Conservation (phyloP, 1,284 basidiomycete species). For the Tilletia horrida region DNA sequence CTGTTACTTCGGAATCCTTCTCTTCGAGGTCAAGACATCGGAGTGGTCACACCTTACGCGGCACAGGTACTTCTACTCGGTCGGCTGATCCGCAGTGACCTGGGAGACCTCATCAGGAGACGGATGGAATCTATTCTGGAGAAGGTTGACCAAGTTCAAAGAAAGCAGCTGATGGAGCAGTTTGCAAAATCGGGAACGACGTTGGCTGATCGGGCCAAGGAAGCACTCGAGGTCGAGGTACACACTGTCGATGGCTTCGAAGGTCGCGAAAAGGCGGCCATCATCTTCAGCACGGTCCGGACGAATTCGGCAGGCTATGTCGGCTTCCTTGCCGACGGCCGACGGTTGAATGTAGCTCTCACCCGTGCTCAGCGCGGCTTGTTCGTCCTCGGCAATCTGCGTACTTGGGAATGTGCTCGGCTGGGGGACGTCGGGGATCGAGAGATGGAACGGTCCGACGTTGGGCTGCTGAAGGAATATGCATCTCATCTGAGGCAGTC, state of each 20-base stretch:
- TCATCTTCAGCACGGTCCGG: conserved; percentile 87
- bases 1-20: conserved; percentile 37
- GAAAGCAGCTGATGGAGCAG: conserved; percentile 2
- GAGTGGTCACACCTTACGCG: conserved; percentile 50
- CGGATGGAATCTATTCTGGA: background rate
- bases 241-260: conserved; percentile 93
- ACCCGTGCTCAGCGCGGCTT: conserved; percentile 87
- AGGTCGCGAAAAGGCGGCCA: conserved; percentile 91
- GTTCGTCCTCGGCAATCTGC: conserved; percentile 77
- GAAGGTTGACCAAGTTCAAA: background rate
- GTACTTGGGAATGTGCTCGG: conserved; percentile 66
- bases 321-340: conserved; percentile 88
- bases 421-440: conserved; percentile 21
- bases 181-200: conserved; percentile 20
- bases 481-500: background rate
- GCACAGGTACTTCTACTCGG: conserved; percentile 43
- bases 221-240: conserved; percentile 68
- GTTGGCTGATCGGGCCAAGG: conserved; percentile 25
- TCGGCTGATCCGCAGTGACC: conserved; percentile 4
- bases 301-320: conserved; percentile 68
- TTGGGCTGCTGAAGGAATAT: background rate
- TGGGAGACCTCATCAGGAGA: conserved; percentile 2
- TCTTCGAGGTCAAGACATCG: conserved; percentile 43
- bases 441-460: conserved; percentile 8
- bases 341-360: conserved; percentile 92